Conservation (phyloP, 495 filamentous ascomycete species). For the Hypoxylon fuscum region DNA sequence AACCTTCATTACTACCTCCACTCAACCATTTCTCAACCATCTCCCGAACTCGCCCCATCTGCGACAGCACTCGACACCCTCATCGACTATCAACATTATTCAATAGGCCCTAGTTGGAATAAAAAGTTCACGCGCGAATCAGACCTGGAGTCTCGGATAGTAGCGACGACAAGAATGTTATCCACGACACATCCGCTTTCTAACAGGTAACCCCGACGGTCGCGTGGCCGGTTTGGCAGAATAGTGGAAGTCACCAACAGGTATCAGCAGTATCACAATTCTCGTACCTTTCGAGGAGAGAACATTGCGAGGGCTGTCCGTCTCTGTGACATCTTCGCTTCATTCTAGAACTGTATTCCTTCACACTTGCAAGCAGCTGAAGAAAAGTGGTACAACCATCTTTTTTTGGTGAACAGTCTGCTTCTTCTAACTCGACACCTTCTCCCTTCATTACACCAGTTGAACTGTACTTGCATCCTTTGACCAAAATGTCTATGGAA, state of each 20-base stretch:
- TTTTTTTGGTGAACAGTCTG: background rate
- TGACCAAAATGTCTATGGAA: constrained; percentile 71
- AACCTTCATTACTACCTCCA: too few species aligned
- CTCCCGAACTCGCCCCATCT: background rate
- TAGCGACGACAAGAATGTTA: constrained; percentile 38
- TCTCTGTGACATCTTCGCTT: constrained; percentile 39
- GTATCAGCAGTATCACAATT: constrained; percentile 38
- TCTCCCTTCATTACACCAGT: constrained; percentile 13
- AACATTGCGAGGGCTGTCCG: constrained; percentile 40
- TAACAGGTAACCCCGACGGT: constrained; percentile 24
- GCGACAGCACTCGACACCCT: constrained; percentile 5
- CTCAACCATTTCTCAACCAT: too few species aligned
- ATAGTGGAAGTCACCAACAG: constrained; percentile 22
- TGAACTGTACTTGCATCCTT: constrained; percentile 22
- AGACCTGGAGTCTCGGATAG: constrained; percentile 17
- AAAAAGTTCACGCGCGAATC: constrained; percentile 25
- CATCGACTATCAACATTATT: constrained; percentile 7
- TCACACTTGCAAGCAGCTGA: constrained; percentile 12
- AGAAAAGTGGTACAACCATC: constrained; percentile 7
- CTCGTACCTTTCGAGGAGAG: constrained; percentile 38
- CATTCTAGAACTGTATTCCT: constrained; percentile 27
- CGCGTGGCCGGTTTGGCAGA: constrained; percentile 30
- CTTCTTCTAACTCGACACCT: constrained; percentile 7
- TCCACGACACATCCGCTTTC: constrained; percentile 29
- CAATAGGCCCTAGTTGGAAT: constrained; percentile 27